These are phyloP conservation scores for Pythium insidiosum DNA, from an alignment of 352 stramenopile genomes.

Conservation along the genomic window DNA sequence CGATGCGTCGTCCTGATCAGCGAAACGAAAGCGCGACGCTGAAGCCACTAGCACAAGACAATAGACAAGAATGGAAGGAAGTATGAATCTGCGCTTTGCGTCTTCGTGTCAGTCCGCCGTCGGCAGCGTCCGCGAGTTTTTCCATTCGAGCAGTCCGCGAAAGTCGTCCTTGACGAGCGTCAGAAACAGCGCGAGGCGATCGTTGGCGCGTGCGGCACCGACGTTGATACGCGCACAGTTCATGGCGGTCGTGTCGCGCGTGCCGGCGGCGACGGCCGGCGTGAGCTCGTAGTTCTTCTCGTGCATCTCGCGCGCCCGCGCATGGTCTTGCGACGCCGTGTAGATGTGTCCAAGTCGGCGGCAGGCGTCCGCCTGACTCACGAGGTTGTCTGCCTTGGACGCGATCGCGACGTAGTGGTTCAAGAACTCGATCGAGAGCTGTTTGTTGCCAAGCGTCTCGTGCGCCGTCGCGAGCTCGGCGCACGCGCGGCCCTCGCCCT, in stretches of 20 bases:
- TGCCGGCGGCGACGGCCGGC: slow-evolving; percentile 30
- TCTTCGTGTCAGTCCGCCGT: slow-evolving; percentile 22
- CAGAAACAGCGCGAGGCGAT: slow-evolving; percentile 54
- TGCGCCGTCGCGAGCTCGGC: slow-evolving; percentile 85
- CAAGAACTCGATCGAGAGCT: slow-evolving; percentile 82
- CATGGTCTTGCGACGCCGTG: slow-evolving; percentile 70
- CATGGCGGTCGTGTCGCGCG: slow-evolving; percentile 29
- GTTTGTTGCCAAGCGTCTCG: slow-evolving; percentile 70
- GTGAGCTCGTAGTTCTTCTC: slow-evolving; percentile 87
- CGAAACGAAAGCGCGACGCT: background rate
- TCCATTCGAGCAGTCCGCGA: slow-evolving; percentile 64
- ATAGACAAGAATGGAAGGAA: background rate
- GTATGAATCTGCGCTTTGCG: background rate
- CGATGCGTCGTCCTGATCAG: too few species aligned
- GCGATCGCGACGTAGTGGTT: slow-evolving; percentile 81
- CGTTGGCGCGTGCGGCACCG: slow-evolving; percentile 58
- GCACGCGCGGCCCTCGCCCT: slow-evolving; percentile 80
- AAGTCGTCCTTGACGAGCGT: slow-evolving; percentile 64
- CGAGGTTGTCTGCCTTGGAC: slow-evolving; percentile 69
- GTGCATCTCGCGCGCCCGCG: slow-evolving; percentile 80
- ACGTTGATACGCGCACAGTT: slow-evolving; percentile 69
- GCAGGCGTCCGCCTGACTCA: slow-evolving; percentile 84
- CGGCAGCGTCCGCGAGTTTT: slow-evolving; percentile 56
- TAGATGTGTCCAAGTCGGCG: slow-evolving; percentile 82
- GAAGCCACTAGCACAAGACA: too few species aligned